These are phyloP conservation scores for Boletus rufocinnamomeus DNA, from an alignment of 768 basidiomycete species.

Conservation along the genomic window DNA sequence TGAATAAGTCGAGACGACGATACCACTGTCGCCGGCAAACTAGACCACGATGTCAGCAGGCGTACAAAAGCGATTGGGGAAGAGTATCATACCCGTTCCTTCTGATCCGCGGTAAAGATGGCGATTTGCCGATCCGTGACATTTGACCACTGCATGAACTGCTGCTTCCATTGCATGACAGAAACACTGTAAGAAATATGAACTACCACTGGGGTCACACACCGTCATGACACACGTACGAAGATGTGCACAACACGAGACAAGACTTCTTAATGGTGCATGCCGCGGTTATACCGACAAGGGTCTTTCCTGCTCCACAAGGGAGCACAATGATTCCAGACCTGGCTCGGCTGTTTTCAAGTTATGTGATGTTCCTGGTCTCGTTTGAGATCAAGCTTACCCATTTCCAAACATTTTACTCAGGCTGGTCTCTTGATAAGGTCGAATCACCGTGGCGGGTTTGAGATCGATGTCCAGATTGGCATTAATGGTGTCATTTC, in stretches of 20 bases:
- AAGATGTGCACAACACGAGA: conserved; percentile 95
- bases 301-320: conserved; percentile 97
- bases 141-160: conserved; percentile 99
- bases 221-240: conserved; percentile 53
- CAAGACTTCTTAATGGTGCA: conserved; percentile 99
- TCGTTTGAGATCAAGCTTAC: conserved; percentile 42
- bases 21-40: conserved; percentile 97
- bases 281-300: conserved; percentile 99
- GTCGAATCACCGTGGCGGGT: conserved; percentile 94
- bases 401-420: conserved; percentile 99
- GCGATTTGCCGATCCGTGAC: conserved; percentile 96
- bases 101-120: conserved; percentile 96
- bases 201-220: conserved; percentile 1
- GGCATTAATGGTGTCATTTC: conserved; percentile 94
- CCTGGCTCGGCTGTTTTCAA: conserved; percentile 74
- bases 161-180: conserved; percentile 99
- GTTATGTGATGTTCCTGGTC: neutral
- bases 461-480: conserved; percentile 99
- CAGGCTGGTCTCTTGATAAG: conserved; percentile 97
- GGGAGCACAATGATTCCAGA: conserved; percentile 98
- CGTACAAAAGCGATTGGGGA: neutral
- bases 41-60: conserved; percentile 35
- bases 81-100: conserved; percentile 74
- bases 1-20: conserved; percentile 98
- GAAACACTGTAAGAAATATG: conserved; percentile 57